Percentiles rank a stretch among this genome's conserved stretches.
Conservation (phyloP, 805 yeast species). For the Hanseniaspora meyeri region DNA sequence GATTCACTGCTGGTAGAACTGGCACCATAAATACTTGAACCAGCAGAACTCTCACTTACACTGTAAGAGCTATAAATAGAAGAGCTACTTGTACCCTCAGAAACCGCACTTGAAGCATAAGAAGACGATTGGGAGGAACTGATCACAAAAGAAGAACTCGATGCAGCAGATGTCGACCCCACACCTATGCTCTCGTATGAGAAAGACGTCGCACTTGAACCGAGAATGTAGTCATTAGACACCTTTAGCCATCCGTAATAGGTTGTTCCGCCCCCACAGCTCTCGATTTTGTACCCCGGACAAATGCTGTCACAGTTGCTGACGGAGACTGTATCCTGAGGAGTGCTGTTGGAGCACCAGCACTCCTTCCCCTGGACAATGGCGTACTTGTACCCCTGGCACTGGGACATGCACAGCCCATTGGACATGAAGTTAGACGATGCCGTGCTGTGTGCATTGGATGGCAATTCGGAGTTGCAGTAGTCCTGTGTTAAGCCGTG, state of each 20-base stretch:
- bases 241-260: conserved; percentile 21
- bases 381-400: conserved; percentile 22
- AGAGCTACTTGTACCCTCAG: neutral
- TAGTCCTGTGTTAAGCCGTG: conserved; percentile 9
- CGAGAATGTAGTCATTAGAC: conserved; percentile 14
- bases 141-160: neutral
- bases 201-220: conserved; percentile 1
- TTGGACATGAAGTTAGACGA: conserved; percentile 18
- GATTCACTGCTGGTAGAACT: too few relatives aligned
- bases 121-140: neutral
- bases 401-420: conserved; percentile 19
- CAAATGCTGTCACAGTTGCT: conserved; percentile 19
- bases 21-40: too few relatives aligned
- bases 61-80: conserved; percentile 3
- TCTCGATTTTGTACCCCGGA: conserved; percentile 23
- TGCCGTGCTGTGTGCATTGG: conserved; percentile 6
- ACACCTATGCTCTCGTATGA: neutral
- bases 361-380: conserved; percentile 21
- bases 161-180: neutral
- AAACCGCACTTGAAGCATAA: neutral
- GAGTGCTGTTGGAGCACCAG: conserved; percentile 22
- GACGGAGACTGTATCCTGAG: conserved; percentile 17
- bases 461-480: neutral
- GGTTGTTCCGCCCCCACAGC: conserved; percentile 19
- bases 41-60: conserved; percentile 1